Conservation (phyloP, 805 yeast genomes). For the Spencermartinsiella europaea region DNA sequence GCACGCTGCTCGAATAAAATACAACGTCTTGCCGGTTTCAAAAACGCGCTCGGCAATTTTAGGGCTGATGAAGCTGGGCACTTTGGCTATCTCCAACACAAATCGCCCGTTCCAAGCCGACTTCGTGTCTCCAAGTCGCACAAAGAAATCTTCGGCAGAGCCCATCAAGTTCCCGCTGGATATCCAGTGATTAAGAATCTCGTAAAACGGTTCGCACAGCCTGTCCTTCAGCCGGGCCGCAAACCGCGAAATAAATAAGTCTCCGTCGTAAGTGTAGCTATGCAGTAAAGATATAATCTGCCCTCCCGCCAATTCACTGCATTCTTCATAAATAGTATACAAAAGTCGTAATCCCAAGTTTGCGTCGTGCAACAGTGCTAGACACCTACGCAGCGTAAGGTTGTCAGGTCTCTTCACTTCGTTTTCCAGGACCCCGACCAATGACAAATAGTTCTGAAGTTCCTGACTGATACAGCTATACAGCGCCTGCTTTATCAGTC, state of each 20-base stretch:
- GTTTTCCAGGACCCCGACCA: slow-evolving; percentile 43
- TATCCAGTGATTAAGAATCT: slow-evolving; percentile 61
- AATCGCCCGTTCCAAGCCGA: slow-evolving; percentile 24
- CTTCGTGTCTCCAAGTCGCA: slow-evolving; percentile 22
- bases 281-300: slow-evolving; percentile 51
- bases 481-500: slow-evolving; percentile 60
- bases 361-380: slow-evolving; percentile 44
- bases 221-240: slow-evolving; percentile 42
- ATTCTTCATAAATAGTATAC: slow-evolving; percentile 37
- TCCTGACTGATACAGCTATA: slow-evolving; percentile 41
- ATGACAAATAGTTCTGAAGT: slow-evolving; percentile 39
- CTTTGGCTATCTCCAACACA: slow-evolving; percentile 21
- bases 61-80: slow-evolving; percentile 37
- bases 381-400: slow-evolving; percentile 30
- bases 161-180: slow-evolving; percentile 57
- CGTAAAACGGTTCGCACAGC: slow-evolving; percentile 55
- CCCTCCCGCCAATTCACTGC: slow-evolving; percentile 38
- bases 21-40: slow-evolving; percentile 63
- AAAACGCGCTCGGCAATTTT: slow-evolving; percentile 27
- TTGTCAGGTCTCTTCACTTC: slow-evolving; percentile 26
- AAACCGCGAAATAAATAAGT: slow-evolving; percentile 42
- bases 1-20: slow-evolving; percentile 61
- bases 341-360: slow-evolving; percentile 56
- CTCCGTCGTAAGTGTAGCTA: slow-evolving; percentile 58
- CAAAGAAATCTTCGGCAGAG: slow-evolving; percentile 59